Evolutionary conservation across 192 early-diverging fungal genomes (phyloP), one percentile per base, ranked within the genome.

Genomic region (Glomus cerebriforme): DNA sequence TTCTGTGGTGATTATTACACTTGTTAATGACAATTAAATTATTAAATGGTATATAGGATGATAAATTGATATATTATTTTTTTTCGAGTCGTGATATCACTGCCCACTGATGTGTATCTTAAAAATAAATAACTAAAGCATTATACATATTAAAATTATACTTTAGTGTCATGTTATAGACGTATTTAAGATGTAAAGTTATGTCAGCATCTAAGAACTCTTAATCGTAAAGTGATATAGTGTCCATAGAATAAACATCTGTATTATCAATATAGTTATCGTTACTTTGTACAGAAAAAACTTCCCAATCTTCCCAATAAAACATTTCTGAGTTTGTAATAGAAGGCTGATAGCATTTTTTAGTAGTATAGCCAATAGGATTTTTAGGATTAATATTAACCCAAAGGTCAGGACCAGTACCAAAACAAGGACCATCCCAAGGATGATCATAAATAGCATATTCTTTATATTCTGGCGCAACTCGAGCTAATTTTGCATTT

Each of bases 391-490:
- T 39, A 59, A 15, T 60, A 32, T 29, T 49, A 73, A 73, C 71
- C 32, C 58, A 75, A 24, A 75, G 27, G 24, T 75, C 73, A 22
- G 73, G 73, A 7, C 73, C 73, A n/a, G 58, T 35, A 24, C 73
- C 73, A 60, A 75, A 75, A 75, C 73, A 75, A 13, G 58, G 59
- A 0, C 73, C 73, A 75, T 75, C 32, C 58, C 26, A 59, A 17
- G 73, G 73, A 75, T 75, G 73, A 75, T 75, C 73, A 59, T 60
- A 59, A 19, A 59, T 27, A 10, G 54, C 59, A 15, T 3, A 39
- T 9, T 62, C 0, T 9, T n/a, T 37, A 22, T 68, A 22, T 37
- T 68, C 66, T 22, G 37, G 7, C n/a, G n/a, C 5, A n/a, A 68
- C 32, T 3, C 24, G 9, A 68, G 22, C 9, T 39, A 22, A 37